Percentiles rank a stretch among this genome's conserved stretches.
phyloP scores from a whole-genome alignment of 2,329 filamentous ascomycete genomes.

The Aspergillus jensenii region DNA sequence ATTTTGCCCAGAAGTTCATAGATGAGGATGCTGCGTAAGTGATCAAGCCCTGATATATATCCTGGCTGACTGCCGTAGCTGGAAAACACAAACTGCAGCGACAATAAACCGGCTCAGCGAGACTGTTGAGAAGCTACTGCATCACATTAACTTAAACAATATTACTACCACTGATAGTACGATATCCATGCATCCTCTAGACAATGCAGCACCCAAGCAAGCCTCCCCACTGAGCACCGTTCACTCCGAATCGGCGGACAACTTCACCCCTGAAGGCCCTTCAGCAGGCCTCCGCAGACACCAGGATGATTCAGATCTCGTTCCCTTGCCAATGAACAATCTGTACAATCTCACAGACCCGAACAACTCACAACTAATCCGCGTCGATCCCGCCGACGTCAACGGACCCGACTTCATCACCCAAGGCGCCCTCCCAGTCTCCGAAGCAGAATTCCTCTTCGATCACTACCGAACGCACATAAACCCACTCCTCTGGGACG shows the following conservation, averaged over 20 bases:
- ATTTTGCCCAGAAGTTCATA: conserved; percentile 13
- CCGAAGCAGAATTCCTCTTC: conserved; percentile 47
- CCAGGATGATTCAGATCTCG: conserved; percentile 26
- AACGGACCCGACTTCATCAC: conserved; percentile 43
- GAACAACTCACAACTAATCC: conserved; percentile 28
- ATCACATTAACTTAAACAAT: neutral
- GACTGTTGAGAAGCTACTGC: conserved; percentile 6
- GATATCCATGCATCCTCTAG: too few relatives aligned
- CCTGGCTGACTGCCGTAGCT: neutral
- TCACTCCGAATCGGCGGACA: neutral
- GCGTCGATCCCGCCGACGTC: conserved; percentile 1
- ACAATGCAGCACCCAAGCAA: too few relatives aligned
- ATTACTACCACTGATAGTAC: neutral
- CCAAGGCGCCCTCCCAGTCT: conserved; percentile 36
- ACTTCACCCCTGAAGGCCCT: conserved; percentile 6
- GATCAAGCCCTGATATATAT: neutral
- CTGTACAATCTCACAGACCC: conserved; percentile 42
- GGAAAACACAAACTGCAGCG: conserved; percentile 11
- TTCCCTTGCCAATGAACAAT: conserved; percentile 42
- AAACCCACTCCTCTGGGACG: conserved; percentile 46
- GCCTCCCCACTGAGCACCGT: too few relatives aligned
- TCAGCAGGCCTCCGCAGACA: neutral
- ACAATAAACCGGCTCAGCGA: conserved; percentile 5
- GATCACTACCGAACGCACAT: conserved; percentile 40
- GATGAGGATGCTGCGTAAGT: conserved; percentile 8